These are phyloP conservation scores for Nothophoma quercina DNA, from an alignment of 2,329 filamentous ascomycete species.

Conservation along the genomic window DNA sequence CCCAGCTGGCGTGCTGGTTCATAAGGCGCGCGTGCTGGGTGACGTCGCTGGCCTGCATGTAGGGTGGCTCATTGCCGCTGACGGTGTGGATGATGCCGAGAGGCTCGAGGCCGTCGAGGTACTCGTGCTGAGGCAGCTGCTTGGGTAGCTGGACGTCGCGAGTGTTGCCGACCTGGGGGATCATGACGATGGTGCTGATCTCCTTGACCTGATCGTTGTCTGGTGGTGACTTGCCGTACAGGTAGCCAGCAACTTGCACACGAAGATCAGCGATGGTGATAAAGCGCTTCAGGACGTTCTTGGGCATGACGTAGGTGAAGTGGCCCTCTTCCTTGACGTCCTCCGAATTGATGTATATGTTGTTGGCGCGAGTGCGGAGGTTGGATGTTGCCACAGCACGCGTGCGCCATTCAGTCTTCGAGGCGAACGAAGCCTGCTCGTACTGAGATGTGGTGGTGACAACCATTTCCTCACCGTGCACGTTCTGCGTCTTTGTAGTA, in stretches of 20 bases:
- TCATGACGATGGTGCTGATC: conserved; percentile 94
- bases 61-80: conserved; percentile 91
- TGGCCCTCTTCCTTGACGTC: conserved; percentile 88
- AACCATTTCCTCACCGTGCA: conserved; percentile 96
- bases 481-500: conserved; percentile 97
- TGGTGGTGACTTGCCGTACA: conserved; percentile 90
- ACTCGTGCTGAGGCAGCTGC: conserved; percentile 89
- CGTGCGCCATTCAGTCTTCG: conserved; percentile 98
- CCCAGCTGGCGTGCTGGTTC: conserved; percentile 80
- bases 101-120: conserved; percentile 84
- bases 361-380: conserved; percentile 90
- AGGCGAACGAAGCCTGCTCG: conserved; percentile 96
- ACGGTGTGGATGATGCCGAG: conserved; percentile 95
- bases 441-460: conserved; percentile 98
- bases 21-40: conserved; percentile 93
- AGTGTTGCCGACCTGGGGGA: conserved; percentile 93
- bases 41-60: conserved; percentile 95
- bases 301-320: conserved; percentile 97
- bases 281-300: conserved; percentile 98
- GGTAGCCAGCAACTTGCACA: conserved; percentile 93
- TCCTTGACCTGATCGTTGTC: conserved; percentile 98
- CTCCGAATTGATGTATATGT: conserved; percentile 97
- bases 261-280: conserved; percentile 96
- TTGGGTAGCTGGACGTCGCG: conserved; percentile 91
- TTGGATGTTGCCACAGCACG: conserved; percentile 96